Conservation (phyloP, 176 grass and related monocot genomes). For the Rhynchospora breviuscula region DNA sequence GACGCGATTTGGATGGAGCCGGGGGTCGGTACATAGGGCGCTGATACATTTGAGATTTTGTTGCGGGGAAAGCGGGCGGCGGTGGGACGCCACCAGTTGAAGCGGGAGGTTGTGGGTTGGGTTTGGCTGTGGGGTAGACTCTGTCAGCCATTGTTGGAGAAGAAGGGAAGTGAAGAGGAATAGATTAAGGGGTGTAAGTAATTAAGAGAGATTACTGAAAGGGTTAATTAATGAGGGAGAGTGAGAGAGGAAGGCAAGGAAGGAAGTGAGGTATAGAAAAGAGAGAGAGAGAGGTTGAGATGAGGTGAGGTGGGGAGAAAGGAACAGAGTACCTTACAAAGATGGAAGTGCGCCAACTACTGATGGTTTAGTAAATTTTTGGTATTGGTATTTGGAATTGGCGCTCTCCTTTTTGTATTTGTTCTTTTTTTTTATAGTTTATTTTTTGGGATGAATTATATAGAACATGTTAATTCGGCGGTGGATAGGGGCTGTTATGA, state of each 20-base stretch:
- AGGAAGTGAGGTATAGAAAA: slow-evolving; percentile 47
- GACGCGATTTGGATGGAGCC: slow-evolving; percentile 37
- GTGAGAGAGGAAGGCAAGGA: neutral
- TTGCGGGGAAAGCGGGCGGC: slow-evolving; percentile 29
- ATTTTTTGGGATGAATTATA: neutral
- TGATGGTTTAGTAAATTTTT: neutral
- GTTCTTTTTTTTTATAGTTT: neutral
- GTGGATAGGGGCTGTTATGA: neutral
- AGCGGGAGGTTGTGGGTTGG: slow-evolving; percentile 50
- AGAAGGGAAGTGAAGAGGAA: neutral
- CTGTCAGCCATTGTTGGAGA: slow-evolving; percentile 59
- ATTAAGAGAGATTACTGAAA: slow-evolving; percentile 24
- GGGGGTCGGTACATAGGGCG: slow-evolving; percentile 78
- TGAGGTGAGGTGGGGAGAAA: slow-evolving; percentile 57
- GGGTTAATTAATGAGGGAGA: slow-evolving; percentile 3
- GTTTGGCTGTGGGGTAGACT: slow-evolving; percentile 68
- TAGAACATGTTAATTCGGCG: neutral
- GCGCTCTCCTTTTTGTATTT: neutral
- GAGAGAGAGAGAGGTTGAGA: neutral
- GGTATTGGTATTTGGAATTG: neutral
- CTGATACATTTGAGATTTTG: slow-evolving; percentile 75
- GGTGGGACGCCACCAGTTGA: slow-evolving; percentile 4
- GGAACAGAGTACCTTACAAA: slow-evolving; percentile 56
- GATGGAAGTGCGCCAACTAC: slow-evolving; percentile 65
- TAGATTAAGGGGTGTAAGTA: neutral